Percentiles rank a stretch among this genome's conserved stretches.
Evolutionary conservation across 2,329 filamentous ascomycete genomes (phyloP).

Genomic region (Venturia nashicola): DNA sequence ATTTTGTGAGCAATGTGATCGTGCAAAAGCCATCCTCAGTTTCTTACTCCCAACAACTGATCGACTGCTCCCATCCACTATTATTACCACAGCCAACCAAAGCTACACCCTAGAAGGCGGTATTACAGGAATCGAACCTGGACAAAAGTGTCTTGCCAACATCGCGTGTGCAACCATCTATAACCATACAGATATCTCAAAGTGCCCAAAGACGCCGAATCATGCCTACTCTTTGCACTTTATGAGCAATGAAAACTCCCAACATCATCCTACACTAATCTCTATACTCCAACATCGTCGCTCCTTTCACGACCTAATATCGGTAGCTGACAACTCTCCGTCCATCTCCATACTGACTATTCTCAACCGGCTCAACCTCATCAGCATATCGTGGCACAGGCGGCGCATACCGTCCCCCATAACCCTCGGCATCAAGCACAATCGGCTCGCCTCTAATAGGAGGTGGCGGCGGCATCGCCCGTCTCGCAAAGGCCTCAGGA

Average conservation of each 20-base stretch:
- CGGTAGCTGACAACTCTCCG: slow-evolving; percentile 23
- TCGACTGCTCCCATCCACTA: no score
- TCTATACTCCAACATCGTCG: no score
- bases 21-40: no score
- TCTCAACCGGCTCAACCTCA: slow-evolving; percentile 28
- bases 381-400: slow-evolving; percentile 16
- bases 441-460: slow-evolving; percentile 14
- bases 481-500: not conserved
- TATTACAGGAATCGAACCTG: not conserved
- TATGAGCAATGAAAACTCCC: not conserved
- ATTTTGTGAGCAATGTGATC: no score
- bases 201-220: not conserved
- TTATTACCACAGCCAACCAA: not conserved
- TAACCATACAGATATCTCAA: not conserved
- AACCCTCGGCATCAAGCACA: slow-evolving; percentile 21
- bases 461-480: slow-evolving; percentile 2
- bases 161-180: not conserved
- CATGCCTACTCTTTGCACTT: not conserved
- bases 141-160: not conserved
- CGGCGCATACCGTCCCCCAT: slow-evolving; percentile 11
- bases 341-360: slow-evolving; percentile 20
- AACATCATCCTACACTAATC: not conserved
- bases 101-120: not conserved
- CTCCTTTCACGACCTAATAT: slow-evolving; percentile 15
- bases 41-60: no score